Conservation (phyloP, 2,329 filamentous ascomycete species). For the Xylaria digitata region DNA sequence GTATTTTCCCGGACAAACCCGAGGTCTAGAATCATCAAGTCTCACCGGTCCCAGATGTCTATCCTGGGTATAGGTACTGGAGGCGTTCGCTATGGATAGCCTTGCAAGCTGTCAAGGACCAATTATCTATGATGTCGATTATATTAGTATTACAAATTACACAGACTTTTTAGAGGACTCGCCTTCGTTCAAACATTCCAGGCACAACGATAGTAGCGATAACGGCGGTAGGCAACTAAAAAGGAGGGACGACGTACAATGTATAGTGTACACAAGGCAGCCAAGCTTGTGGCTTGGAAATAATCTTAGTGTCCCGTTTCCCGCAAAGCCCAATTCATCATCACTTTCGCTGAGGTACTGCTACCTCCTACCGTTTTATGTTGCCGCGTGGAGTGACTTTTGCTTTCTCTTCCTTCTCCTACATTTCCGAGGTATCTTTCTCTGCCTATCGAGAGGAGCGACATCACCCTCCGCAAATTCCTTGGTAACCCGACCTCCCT, state of each 20-base stretch:
- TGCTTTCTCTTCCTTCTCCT: background rate
- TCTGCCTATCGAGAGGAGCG: background rate
- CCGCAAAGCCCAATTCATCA: slow-evolving; percentile 12
- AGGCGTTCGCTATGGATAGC: slow-evolving; percentile 30
- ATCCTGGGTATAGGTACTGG: slow-evolving; percentile 11
- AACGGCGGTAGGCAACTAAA: slow-evolving; percentile 28
- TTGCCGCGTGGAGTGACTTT: slow-evolving; percentile 36
- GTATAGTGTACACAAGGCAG: slow-evolving; percentile 24
- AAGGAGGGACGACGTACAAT: slow-evolving; percentile 5
- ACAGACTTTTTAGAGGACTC: background rate
- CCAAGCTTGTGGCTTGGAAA: slow-evolving; percentile 33
- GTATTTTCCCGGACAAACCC: slow-evolving; percentile 17
- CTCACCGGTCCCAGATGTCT: slow-evolving; percentile 28
- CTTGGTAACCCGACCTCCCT: slow-evolving; percentile 15
- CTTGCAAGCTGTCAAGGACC: slow-evolving; percentile 6
- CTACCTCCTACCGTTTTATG: slow-evolving; percentile 12
- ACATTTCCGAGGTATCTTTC: slow-evolving; percentile 12
- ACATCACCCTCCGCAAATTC: slow-evolving; percentile 4
- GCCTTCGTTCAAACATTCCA: background rate
- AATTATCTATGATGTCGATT: background rate
- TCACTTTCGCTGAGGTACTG: slow-evolving; percentile 1
- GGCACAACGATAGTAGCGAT: background rate
- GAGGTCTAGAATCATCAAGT: slow-evolving; percentile 22
- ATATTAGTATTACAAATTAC: slow-evolving; percentile 1
- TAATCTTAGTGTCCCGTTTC: slow-evolving; percentile 29